These are phyloP conservation scores for Rhynchosporium graminicola DNA, from an alignment of 2,329 filamentous ascomycete species.

Conservation along the genomic window DNA sequence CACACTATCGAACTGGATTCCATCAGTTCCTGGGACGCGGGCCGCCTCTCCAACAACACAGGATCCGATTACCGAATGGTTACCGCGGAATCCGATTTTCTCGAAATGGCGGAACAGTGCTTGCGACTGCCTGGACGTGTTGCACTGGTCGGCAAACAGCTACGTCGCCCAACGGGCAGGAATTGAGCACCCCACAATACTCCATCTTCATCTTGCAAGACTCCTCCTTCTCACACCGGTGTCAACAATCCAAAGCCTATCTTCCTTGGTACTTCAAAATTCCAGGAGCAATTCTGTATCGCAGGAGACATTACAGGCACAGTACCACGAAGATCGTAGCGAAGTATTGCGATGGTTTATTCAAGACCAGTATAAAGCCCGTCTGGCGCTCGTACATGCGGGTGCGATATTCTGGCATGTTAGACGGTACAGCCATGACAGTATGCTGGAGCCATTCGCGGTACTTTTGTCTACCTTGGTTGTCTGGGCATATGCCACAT, in stretches of 20 bases:
- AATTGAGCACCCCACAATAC: slow-evolving; percentile 54
- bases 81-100: slow-evolving; percentile 33
- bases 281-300: neutral
- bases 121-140: slow-evolving; percentile 53
- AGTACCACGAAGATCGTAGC: slow-evolving; percentile 23
- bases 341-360: slow-evolving; percentile 23
- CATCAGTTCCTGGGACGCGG: slow-evolving; percentile 14
- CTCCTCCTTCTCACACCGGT: slow-evolving; percentile 48
- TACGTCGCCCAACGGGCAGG: slow-evolving; percentile 51
- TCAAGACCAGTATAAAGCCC: slow-evolving; percentile 47
- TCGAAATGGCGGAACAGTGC: slow-evolving; percentile 47
- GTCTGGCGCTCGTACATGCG: slow-evolving; percentile 48
- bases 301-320: slow-evolving; percentile 15
- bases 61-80: neutral
- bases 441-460: slow-evolving; percentile 45
- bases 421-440: slow-evolving; percentile 45
- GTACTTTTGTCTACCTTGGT: slow-evolving; percentile 44
- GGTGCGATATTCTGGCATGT: slow-evolving; percentile 50
- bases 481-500: slow-evolving; percentile 45
- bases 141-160: slow-evolving; percentile 59
- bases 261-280: slow-evolving; percentile 25
- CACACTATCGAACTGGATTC: slow-evolving; percentile 29
- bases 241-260: slow-evolving; percentile 16
- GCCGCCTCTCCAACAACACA: neutral
- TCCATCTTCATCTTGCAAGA: slow-evolving; percentile 57